Evolutionary conservation across 176 grass and related monocot species (phyloP).

Genomic region (Tillandsia leiboldiana): DNA sequence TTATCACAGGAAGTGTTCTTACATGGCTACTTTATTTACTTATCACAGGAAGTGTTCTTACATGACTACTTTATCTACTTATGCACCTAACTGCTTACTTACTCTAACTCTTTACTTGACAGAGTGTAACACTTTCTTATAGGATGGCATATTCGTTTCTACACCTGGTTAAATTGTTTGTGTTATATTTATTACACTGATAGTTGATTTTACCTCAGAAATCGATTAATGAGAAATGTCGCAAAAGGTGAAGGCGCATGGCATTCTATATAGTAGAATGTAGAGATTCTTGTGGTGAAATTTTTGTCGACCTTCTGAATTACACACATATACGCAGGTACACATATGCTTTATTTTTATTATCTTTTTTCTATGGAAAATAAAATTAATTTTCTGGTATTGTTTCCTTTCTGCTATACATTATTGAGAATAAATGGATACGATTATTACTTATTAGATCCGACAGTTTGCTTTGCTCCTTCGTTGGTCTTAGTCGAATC

Average conservation of each 20-base stretch:
- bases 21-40: too few species aligned
- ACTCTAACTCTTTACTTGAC: too few species aligned
- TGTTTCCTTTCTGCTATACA: not conserved
- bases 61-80: not conserved
- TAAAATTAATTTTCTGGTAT: not conserved
- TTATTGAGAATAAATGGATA: too few species aligned
- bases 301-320: slow-evolving; percentile 84
- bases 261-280: slow-evolving; percentile 83
- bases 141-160: not conserved
- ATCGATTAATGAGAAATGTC: slow-evolving; percentile 63
- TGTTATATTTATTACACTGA: not conserved
- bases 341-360: slow-evolving; percentile 5
- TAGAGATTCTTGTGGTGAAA: slow-evolving; percentile 90
- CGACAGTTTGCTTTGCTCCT: too few species aligned
- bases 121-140: not conserved
- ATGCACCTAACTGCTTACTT: too few species aligned
- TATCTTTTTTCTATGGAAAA: not conserved
- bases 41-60: too few species aligned
- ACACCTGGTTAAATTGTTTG: not conserved
- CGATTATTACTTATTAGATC: too few species aligned
- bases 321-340: slow-evolving; percentile 79
- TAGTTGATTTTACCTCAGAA: slow-evolving; percentile 28
- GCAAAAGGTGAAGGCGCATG: slow-evolving; percentile 69
- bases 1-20: too few species aligned
- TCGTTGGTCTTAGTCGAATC: too few species aligned